Conservation (phyloP, 140 eudicot species). For the Anethum foeniculum region DNA sequence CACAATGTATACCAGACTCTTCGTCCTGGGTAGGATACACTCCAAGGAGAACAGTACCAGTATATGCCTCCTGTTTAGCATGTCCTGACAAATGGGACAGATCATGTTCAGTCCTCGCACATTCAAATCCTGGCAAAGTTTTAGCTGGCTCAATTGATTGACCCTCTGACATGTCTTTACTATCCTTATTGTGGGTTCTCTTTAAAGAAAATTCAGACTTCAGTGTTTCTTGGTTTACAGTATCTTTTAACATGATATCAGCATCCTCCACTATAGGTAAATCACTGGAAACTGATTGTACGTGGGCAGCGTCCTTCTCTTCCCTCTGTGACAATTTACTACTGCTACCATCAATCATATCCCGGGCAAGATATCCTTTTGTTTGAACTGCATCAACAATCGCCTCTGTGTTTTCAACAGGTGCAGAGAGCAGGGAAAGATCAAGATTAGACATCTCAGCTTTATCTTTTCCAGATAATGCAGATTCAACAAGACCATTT, state of each 20-base stretch:
- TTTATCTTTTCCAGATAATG: not conserved
- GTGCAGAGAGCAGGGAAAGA: not conserved
- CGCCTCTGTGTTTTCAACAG: slow-evolving; percentile 15
- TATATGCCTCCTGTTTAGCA: slow-evolving; percentile 14
- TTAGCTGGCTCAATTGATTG: not conserved
- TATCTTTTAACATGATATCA: slow-evolving; percentile 26
- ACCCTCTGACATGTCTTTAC: not conserved
- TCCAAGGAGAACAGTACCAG: not conserved
- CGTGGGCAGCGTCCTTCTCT: not conserved
- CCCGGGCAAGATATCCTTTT: not conserved
- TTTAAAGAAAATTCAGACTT: slow-evolving; percentile 14
- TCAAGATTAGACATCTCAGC: not conserved
- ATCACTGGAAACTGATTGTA: slow-evolving; percentile 24
- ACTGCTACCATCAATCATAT: not conserved
- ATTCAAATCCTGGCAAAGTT: not conserved
- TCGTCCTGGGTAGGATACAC: slow-evolving; percentile 2
- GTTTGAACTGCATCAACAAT: slow-evolving; percentile 2
- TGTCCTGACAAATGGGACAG: not conserved
- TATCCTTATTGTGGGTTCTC: slow-evolving; percentile 6
- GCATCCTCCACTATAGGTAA: slow-evolving; percentile 29
- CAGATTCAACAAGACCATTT: slow-evolving; percentile 9
- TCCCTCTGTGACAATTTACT: slow-evolving; percentile 12
- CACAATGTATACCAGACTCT: not conserved
- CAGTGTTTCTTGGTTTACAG: slow-evolving; percentile 17
- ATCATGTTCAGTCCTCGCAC: not conserved